Percentiles rank a stretch among this genome's conserved stretches.
These are phyloP conservation scores for Solanum paucissectum DNA, from an alignment of 257 asterid species.

Conservation along the genomic window DNA sequence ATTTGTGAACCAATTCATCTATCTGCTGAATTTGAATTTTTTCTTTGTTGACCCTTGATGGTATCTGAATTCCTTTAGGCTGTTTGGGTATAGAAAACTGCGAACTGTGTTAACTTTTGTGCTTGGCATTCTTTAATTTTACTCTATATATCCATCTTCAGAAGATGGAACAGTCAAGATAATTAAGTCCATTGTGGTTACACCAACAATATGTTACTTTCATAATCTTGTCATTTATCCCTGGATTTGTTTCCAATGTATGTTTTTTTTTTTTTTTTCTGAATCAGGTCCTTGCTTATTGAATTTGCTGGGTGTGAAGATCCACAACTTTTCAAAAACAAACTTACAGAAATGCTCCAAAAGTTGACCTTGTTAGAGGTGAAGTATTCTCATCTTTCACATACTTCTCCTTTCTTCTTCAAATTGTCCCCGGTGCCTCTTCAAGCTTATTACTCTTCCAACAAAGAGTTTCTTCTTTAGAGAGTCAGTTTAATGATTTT, in stretches of 20 bases:
- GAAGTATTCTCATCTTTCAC: not conserved
- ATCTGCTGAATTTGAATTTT: not conserved
- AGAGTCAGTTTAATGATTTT: not conserved
- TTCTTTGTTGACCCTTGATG: not conserved
- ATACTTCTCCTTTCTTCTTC: not conserved
- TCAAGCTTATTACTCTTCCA: not conserved
- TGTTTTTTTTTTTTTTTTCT: not conserved
- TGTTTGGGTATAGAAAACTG: not conserved
- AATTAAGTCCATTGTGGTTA: not conserved
- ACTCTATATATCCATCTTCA: not conserved
- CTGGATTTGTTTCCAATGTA: not conserved
- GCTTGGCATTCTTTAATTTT: not conserved
- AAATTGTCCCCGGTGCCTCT: not conserved
- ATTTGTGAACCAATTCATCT: not conserved
- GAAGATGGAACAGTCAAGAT: not conserved
- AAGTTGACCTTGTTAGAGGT: constrained; percentile 51
- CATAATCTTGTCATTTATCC: not conserved
- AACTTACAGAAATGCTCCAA: constrained; percentile 31
- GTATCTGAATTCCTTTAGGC: not conserved
- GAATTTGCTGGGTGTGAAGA: constrained; percentile 43
- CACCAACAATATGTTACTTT: not conserved
- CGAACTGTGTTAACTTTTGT: not conserved
- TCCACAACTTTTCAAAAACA: constrained; percentile 21
- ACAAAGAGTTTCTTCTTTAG: constrained; percentile 1
- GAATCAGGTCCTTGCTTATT: constrained; percentile 50